Percentiles rank a stretch among this genome's conserved stretches.
Conservation (phyloP, 2,329 filamentous ascomycete species). For the Sporothrix brasiliensis region DNA sequence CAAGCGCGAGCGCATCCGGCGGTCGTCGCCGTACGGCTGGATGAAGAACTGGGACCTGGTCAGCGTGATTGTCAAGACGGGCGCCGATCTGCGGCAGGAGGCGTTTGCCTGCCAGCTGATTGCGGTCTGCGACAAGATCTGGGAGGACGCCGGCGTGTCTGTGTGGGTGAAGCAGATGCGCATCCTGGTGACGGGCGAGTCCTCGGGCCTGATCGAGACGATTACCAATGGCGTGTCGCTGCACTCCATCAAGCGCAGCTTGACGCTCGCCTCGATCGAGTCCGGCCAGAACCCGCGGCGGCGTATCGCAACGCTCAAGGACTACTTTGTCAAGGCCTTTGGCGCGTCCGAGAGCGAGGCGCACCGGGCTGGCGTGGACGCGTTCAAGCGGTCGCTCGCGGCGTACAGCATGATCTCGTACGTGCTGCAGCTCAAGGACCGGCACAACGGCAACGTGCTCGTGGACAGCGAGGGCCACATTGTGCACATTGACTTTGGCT, state of each 20-base stretch:
- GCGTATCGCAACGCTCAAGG: slow-evolving; percentile 76
- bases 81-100: slow-evolving; percentile 79
- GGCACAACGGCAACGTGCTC: slow-evolving; percentile 84
- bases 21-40: slow-evolving; percentile 82
- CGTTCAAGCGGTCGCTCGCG: slow-evolving; percentile 79
- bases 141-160: slow-evolving; percentile 70
- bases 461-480: slow-evolving; percentile 86
- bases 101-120: slow-evolving; percentile 87
- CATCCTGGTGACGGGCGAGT: slow-evolving; percentile 82
- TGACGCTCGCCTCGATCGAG: slow-evolving; percentile 75
- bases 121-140: slow-evolving; percentile 78
- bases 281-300: slow-evolving; percentile 72
- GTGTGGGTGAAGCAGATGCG: slow-evolving; percentile 92
- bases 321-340: slow-evolving; percentile 82
- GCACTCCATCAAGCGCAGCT: slow-evolving; percentile 78
- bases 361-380: slow-evolving; percentile 72
- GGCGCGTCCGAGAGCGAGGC: slow-evolving; percentile 69
- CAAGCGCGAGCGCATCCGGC: slow-evolving; percentile 81
- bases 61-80: slow-evolving; percentile 86
- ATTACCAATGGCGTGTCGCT: slow-evolving; percentile 88
- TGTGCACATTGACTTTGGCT: slow-evolving; percentile 86
- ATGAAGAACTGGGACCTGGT: slow-evolving; percentile 89
- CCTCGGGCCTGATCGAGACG: slow-evolving; percentile 81
- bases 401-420: slow-evolving; percentile 87
- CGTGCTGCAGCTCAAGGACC: slow-evolving; percentile 79